Conservation (phyloP, 306 rosid species). For the Pueraria montana region DNA sequence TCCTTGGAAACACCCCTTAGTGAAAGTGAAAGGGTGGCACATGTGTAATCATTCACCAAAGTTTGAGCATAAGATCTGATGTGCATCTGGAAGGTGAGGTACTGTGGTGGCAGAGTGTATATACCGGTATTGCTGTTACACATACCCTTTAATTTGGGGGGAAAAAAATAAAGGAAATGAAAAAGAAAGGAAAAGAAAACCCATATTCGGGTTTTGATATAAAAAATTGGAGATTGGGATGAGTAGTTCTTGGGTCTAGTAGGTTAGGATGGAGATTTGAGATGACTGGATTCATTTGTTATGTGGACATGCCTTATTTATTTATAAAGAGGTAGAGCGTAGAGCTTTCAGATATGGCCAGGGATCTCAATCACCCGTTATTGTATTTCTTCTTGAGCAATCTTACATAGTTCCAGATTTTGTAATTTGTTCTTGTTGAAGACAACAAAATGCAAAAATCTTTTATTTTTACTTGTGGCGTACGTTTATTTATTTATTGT, state of each 20-base stretch:
- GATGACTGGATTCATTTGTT: conserved; percentile 47
- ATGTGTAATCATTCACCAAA: neutral
- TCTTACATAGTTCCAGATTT: conserved; percentile 25
- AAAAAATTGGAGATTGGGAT: conserved; percentile 33
- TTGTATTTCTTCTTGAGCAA: conserved; percentile 22
- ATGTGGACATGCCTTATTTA: conserved; percentile 16
- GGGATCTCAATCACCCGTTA: conserved; percentile 11
- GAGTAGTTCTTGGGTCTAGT: neutral
- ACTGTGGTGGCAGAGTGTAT: conserved; percentile 50
- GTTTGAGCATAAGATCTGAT: conserved; percentile 6
- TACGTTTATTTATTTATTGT: neutral
- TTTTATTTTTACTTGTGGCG: neutral
- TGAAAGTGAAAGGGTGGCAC: conserved; percentile 16
- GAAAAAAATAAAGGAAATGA: conserved; percentile 3
- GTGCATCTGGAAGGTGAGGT: conserved; percentile 24
- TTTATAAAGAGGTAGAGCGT: conserved; percentile 27
- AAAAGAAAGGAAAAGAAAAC: neutral
- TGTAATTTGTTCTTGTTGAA: conserved; percentile 18
- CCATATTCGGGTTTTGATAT: conserved; percentile 39
- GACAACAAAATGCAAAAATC: neutral
- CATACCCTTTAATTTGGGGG: conserved; percentile 26
- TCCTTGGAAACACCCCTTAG: conserved; percentile 21
- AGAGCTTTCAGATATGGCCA: conserved; percentile 40
- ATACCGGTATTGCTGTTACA: conserved; percentile 38
- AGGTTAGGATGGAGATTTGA: conserved; percentile 32